Conservation (phyloP, 2,329 filamentous ascomycete species). For the Ophiocordyceps camponoti-saundersi region DNA sequence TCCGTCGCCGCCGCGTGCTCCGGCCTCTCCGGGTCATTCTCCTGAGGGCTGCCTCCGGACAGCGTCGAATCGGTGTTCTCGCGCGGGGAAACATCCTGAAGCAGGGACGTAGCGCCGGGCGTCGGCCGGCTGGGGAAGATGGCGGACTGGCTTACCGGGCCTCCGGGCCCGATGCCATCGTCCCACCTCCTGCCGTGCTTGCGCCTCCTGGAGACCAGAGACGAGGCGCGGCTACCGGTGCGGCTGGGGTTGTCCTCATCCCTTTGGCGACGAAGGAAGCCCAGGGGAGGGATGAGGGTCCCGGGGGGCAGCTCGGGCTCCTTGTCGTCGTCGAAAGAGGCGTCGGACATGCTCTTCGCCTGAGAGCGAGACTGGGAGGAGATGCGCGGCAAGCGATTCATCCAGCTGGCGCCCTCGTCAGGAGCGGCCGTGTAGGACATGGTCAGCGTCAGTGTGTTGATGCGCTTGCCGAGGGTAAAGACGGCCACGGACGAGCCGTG, state of each 20-base stretch:
- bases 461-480: constrained; percentile 92
- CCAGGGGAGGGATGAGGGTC: constrained; percentile 53
- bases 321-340: constrained; percentile 50
- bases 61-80: constrained; percentile 17
- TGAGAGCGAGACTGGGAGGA: constrained; percentile 58
- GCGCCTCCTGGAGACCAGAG: constrained; percentile 41
- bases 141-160: constrained; percentile 77
- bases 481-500: constrained; percentile 97
- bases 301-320: constrained; percentile 47
- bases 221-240: constrained; percentile 40
- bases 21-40: constrained; percentile 11
- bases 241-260: constrained; percentile 49
- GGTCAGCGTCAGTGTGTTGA: constrained; percentile 88
- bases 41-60: constrained; percentile 15
- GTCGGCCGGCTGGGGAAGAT: constrained; percentile 50
- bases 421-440: constrained; percentile 89
- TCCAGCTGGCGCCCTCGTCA: constrained; percentile 83
- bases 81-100: constrained; percentile 11
- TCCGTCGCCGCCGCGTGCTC: constrained; percentile 7
- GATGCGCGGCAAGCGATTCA: constrained; percentile 72
- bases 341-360: constrained; percentile 69
- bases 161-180: constrained; percentile 59
- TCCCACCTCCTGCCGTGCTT: constrained; percentile 51
- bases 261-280: constrained; percentile 68
- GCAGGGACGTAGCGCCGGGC: constrained; percentile 7